These are phyloP conservation scores for Linnemannia exigua DNA, from an alignment of 192 early-diverging fungal species.

Conservation along the genomic window DNA sequence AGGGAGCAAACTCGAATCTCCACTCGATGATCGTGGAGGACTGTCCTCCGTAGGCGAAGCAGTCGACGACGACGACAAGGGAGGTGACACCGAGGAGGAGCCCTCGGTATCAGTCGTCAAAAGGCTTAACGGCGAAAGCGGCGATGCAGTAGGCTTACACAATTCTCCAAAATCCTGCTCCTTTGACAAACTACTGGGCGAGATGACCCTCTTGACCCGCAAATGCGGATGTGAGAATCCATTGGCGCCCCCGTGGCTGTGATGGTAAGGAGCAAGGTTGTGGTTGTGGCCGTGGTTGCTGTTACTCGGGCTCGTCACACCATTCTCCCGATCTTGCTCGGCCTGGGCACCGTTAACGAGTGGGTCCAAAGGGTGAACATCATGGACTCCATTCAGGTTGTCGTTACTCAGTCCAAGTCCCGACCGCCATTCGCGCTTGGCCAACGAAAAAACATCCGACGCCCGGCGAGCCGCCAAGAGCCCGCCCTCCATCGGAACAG, in stretches of 20 bases:
- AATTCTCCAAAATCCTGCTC: neutral
- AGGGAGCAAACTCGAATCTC: neutral
- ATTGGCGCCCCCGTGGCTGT: neutral
- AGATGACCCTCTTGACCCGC: conserved; percentile 24
- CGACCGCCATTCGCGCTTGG: conserved; percentile 39
- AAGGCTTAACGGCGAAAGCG: conserved; percentile 34
- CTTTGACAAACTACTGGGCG: conserved; percentile 33
- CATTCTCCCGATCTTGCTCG: neutral
- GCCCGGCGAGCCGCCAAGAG: conserved; percentile 19
- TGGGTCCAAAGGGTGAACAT: conserved; percentile 43
- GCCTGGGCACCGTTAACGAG: neutral
- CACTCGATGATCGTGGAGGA: neutral
- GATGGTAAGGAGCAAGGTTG: neutral
- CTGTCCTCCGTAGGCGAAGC: conserved; percentile 17
- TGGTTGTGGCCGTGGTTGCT: neutral
- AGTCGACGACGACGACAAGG: conserved; percentile 23
- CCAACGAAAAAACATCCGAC: conserved; percentile 28
- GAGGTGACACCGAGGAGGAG: conserved; percentile 29
- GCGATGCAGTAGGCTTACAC: conserved; percentile 19
- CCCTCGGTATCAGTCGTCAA: conserved; percentile 38
- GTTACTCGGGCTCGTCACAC: conserved; percentile 4
- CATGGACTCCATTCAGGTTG: conserved; percentile 1
- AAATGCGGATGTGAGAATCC: neutral
- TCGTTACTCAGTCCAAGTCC: conserved; percentile 19
- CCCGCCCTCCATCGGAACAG: conserved; percentile 4